Percentiles rank a stretch among this genome's conserved stretches.
These are phyloP conservation scores for Malus sieversii DNA, from an alignment of 306 rosid species.

Conservation along the genomic window DNA sequence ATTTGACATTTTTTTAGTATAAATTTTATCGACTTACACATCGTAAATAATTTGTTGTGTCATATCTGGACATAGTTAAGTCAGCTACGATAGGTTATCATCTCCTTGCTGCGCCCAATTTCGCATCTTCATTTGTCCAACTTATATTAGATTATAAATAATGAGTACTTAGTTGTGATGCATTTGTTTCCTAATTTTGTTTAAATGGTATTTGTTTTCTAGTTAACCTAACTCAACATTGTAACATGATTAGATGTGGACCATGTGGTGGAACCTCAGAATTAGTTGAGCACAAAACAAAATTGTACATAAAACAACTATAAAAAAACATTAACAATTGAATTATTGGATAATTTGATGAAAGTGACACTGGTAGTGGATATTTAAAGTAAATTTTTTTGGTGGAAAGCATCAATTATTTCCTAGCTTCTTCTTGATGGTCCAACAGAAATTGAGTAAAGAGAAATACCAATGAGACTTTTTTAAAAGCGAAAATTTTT, in stretches of 20 bases:
- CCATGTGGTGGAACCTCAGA: background rate
- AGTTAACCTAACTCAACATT: background rate
- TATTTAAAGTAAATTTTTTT: background rate
- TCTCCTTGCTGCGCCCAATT: no score
- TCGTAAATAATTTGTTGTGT: no score
- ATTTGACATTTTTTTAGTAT: no score
- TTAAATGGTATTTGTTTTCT: background rate
- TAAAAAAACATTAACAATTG: background rate
- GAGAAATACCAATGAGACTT: accelerated
- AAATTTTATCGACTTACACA: no score
- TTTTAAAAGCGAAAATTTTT: accelerated
- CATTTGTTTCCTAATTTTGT: background rate
- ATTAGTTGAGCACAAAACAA: background rate
- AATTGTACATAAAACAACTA: background rate
- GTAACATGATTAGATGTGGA: background rate
- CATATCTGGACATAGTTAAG: no score
- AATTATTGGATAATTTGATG: background rate
- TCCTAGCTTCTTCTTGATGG: background rate
- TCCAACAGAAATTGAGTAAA: background rate
- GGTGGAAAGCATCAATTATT: background rate
- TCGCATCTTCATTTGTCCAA: no score
- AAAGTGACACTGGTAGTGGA: background rate
- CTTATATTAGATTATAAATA: no score
- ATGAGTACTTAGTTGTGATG: background rate
- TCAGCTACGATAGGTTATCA: no score